phyloP scores from a whole-genome alignment of 139 green algal genomes.

The Chlorella ohadii region DNA sequence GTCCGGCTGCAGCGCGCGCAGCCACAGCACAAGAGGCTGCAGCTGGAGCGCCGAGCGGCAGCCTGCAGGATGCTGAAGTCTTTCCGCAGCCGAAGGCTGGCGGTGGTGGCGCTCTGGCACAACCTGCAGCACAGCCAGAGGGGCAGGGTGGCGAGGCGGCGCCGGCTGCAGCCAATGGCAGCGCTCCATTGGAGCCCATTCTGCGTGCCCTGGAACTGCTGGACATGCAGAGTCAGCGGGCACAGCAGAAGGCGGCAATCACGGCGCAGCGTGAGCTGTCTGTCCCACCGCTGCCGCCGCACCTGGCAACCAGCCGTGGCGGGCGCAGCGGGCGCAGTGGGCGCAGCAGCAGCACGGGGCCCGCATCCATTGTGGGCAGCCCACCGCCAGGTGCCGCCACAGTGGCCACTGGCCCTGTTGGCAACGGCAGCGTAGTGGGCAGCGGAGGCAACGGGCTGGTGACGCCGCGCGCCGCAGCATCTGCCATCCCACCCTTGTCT shows the following conservation, averaged over 20 bases:
- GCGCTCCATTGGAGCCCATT: background rate
- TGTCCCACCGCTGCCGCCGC: background rate
- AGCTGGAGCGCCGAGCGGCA: too few relatives aligned
- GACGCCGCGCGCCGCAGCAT: too few relatives aligned
- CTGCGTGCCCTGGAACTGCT: conserved; percentile 2
- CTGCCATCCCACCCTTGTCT: too few relatives aligned
- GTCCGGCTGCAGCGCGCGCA: too few relatives aligned
- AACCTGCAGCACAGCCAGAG: background rate
- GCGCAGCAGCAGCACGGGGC: background rate
- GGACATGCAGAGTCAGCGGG: background rate
- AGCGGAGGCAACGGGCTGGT: too few relatives aligned
- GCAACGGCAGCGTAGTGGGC: too few relatives aligned
- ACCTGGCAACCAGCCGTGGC: background rate
- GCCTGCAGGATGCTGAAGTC: too few relatives aligned
- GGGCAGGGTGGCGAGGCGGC: background rate
- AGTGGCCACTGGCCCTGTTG: background rate
- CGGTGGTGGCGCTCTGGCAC: too few relatives aligned
- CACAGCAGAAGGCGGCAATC: background rate
- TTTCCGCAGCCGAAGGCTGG: too few relatives aligned
- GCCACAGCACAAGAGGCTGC: too few relatives aligned
- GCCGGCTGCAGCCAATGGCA: background rate
- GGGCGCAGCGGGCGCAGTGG: background rate
- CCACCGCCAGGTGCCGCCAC: background rate
- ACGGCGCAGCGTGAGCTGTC: background rate
- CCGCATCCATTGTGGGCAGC: background rate